Percentiles rank a stretch among this genome's conserved stretches.
Evolutionary conservation across 78 protist species (phyloP).

Genomic region (Capsaspora owczarzaki): DNA sequence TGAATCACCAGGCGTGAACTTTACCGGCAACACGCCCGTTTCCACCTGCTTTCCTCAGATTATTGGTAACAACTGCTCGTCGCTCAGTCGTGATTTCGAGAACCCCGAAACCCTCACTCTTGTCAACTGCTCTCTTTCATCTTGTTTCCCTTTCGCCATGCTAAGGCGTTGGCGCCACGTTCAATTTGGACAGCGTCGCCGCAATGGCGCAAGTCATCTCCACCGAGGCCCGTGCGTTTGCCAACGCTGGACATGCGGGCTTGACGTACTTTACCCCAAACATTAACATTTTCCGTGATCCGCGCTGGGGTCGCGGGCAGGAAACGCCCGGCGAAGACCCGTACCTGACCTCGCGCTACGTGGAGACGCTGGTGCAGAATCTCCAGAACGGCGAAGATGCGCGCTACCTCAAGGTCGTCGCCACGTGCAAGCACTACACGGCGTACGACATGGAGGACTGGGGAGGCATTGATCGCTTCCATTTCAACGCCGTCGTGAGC

Average conservation of each 20-base stretch:
- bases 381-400: constrained; percentile 28
- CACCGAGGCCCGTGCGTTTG: constrained; percentile 49
- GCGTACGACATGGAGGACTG: constrained; percentile 32
- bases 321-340: constrained; percentile 53
- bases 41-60: constrained; percentile 38
- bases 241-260: constrained; percentile 31
- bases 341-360: constrained; percentile 9
- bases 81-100: too few species aligned
- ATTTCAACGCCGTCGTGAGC: constrained; percentile 28
- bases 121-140: too few species aligned
- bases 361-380: background rate
- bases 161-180: constrained; percentile 6
- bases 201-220: constrained; percentile 16
- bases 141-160: too few species aligned
- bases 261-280: constrained; percentile 7
- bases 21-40: background rate
- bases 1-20: background rate
- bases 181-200: constrained; percentile 19
- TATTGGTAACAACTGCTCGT: too few species aligned
- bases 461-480: constrained; percentile 10
- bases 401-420: background rate
- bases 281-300: constrained; percentile 54
- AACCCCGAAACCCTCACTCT: too few species aligned
- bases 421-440: constrained; percentile 21
- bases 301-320: constrained; percentile 49